Base-by-base conservation (phyloP, 768 basidiomycete genomes). In the Mycena belliarum region DNA sequence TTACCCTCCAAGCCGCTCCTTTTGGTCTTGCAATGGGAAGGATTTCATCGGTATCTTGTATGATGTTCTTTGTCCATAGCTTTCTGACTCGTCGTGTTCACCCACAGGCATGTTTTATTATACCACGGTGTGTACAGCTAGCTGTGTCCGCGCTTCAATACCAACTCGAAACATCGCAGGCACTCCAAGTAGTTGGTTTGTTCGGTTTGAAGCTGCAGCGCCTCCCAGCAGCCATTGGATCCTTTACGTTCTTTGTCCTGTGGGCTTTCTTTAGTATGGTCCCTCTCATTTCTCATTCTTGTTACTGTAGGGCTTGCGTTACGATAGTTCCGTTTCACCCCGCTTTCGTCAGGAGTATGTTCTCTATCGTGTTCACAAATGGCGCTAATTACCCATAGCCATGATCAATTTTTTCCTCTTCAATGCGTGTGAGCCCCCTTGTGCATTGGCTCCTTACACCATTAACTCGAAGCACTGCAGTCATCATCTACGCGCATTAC, bases 401-500 rank as follows among this genome's bases (percentile, higher is more conserved):
- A 76, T 86, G 70, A 79, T 89, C 65, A 85, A 87, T 73, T 89
- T 91, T 65, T 70, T 87, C 50, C 66, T 91, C n/a, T 95, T 89
- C 69, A 89, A 93, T 59, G 78, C 74, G 4, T 93, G 78, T 75
- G 66, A 69, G 79, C 69, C 29, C 14, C 53, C 25, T 20, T 24
- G 6, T 45, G 9, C 23, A 24, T 12, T 28, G 51, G 7, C n/a
- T 15, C 40, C n/a, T 26, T 16, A 42, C 33, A 21, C 37, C 38
- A 25, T 25, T 24, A n/a, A 43, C 50, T 6, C 24, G 46, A 47
- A 26, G 57, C 47, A 26, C 4, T 38, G 43, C 70, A 84, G 76
- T 95, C 71, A 73, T 96, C 58, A 82, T 95, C 20, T 92, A 88
- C 67, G 82, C 89, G 4, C 84, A 87, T 69, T 87, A 86, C 61